Evolutionary conservation across 257 asterid genomes (phyloP), one percentile per base, ranked within the genome.

Genomic region (Solanum bulbocastanum): DNA sequence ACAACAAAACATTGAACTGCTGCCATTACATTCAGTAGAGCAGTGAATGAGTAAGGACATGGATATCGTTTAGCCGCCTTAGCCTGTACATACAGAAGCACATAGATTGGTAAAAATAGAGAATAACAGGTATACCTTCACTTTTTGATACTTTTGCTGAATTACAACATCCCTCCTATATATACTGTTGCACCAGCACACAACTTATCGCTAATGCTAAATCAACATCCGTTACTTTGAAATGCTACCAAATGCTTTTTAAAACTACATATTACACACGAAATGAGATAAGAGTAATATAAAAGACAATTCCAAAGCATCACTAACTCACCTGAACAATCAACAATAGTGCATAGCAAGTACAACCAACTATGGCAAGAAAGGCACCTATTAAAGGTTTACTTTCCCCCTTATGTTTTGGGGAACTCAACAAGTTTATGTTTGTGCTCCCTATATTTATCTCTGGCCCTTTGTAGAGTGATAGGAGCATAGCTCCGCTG

Each of bases 401-500:
- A 69, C 87, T 30, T 72, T 89, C 78, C 52, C 18, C 56, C 36
- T 13, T 52, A 22, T 62, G 20, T 27, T 36, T 88, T 65, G 62
- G 5, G 40, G 18, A 73, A 58, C 89, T 87, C 18, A 94, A 89
- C 25, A 95, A 93, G 78, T 94, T 92, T 18, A 95, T 37, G 32
- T 91, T 88, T 10, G 96, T 91, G 49, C 87, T 72, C 93, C 96
- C 91, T 0, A 89, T 46, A 52, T 88, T 76, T 23, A 95, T 83
- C 6, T 86, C 90, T 5, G 94, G 94, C 1, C 99, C 98, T 91
- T 91, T 93, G 89, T 91, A 94, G 72, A 95, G 90, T 58, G 98
- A 94, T 89, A 96, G 91, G 20, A 95, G 88, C 98, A 93, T 94
- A 16, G 98, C 99, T 37, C 99, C 98, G 4, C 91, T 87, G 44